Evolutionary conservation across 1,284 basidiomycete species (phyloP).

Genomic region (Boletellus deceptivus): DNA sequence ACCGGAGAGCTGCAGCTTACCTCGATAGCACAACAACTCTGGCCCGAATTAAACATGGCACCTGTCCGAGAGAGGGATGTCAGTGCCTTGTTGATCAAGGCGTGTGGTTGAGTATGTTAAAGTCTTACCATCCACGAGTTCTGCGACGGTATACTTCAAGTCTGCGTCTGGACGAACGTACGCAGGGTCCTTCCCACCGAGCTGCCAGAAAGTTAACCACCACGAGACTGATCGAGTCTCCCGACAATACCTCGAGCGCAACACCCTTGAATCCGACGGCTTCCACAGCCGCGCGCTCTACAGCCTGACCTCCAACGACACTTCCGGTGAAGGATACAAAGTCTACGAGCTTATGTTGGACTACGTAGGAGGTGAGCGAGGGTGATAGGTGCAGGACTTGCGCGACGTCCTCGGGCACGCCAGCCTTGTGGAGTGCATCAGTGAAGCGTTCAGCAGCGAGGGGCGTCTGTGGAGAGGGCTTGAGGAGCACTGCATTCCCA

Average conservation of each 20-base stretch:
- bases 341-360: conserved; percentile 67
- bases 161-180: conserved; percentile 89
- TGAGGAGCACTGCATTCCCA: conserved; percentile 88
- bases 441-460: conserved; percentile 82
- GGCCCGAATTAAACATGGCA: conserved; percentile 94
- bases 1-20: conserved; percentile 36
- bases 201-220: conserved; percentile 44
- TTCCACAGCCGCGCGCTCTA: conserved; percentile 61
- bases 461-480: conserved; percentile 95
- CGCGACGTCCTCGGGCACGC: conserved; percentile 73
- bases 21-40: conserved; percentile 87
- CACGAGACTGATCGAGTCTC: neutral
- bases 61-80: conserved; percentile 42
- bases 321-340: conserved; percentile 93
- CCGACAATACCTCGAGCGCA: conserved; percentile 59
- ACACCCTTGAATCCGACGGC: conserved; percentile 77
- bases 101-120: neutral
- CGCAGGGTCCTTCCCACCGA: conserved; percentile 95
- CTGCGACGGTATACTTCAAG: conserved; percentile 76
- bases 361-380: conserved; percentile 59
- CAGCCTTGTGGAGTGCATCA: conserved; percentile 65
- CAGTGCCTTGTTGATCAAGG: neutral
- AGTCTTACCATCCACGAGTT: conserved; percentile 79
- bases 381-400: conserved; percentile 82
- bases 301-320: conserved; percentile 62